Evolutionary conservation across 1,284 basidiomycete genomes (phyloP), one percentile per base, ranked within the genome.

Genomic region (Polyporus tsugae): DNA sequence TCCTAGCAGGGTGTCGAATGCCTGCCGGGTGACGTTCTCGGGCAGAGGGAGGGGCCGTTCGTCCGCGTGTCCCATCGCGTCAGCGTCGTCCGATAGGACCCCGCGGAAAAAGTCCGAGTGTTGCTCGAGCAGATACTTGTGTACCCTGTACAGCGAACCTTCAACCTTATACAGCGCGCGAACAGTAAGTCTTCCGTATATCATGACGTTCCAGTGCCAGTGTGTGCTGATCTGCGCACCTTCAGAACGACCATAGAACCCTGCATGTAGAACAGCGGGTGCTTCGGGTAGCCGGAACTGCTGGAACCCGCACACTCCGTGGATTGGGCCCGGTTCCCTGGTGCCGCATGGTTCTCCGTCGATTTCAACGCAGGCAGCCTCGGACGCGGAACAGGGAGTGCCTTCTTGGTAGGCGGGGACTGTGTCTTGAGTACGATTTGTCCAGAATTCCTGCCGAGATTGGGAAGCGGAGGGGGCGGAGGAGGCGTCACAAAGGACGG

Each of bases 61-160:
- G 53, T 82, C 79, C 33, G 72, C 73, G 13, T 70, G 62, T 9
- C 77, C 80, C 55, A 70, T 75, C 25, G 36, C 33, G 60, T 69
- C 71, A 10, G 15, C 29, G 7, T 69, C 62, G 9, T 71, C 68
- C 2, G 62, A 61, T n/a, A 81, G 78, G 63, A 81, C 65, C 53
- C 71, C 68, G 29, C 77, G 75, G 67, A 82, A 81, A 61, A 79
- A 75, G n/a, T 77, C 71, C 1, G 82, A 82, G 46, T 80, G 81
- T 52, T 78, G 76, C 15, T 74, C 76, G 13, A 83, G 72, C 60
- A 80, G 77, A 68, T 79, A 77, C 29, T 77, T 77, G 69, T 83
- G 82, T 22, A 82, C 77, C 70, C 73, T 77, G 75, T 81, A 83
- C 9, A 81, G 73, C 38, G 75, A 72, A 25, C 77, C 74, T 64